Evolutionary conservation across 2,329 filamentous ascomycete genomes (phyloP).

Genomic region (Diaporthe australafricana): DNA sequence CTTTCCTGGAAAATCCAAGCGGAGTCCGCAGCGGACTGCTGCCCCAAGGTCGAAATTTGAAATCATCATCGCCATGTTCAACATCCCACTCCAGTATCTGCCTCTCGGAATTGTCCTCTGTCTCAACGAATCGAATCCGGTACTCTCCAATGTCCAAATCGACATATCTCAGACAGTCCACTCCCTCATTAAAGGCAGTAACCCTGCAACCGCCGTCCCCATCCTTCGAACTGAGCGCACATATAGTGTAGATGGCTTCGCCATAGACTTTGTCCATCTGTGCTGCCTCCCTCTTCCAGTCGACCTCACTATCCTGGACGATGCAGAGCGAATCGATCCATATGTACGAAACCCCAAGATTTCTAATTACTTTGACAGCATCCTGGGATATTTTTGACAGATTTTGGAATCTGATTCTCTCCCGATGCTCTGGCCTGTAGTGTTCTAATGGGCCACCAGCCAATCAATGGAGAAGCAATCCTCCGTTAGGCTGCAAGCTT

Average conservation of each 20-base stretch:
- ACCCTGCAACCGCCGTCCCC: slow-evolving; percentile 17
- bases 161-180: background rate
- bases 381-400: slow-evolving; percentile 38
- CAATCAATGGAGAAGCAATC: no score
- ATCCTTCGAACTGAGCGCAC: slow-evolving; percentile 30
- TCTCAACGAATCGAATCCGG: background rate
- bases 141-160: background rate
- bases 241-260: slow-evolving; percentile 33
- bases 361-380: slow-evolving; percentile 33
- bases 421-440: background rate
- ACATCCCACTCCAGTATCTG: background rate
- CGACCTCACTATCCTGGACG: slow-evolving; percentile 36
- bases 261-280: slow-evolving; percentile 40
- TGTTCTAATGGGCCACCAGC: slow-evolving; percentile 28
- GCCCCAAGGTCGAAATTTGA: background rate
- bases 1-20: slow-evolving; percentile 38
- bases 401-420: slow-evolving; percentile 3
- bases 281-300: slow-evolving; percentile 39
- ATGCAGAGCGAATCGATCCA: slow-evolving; percentile 42
- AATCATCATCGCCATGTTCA: slow-evolving; percentile 5
- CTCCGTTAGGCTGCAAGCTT: no score
- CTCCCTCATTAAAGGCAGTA: background rate
- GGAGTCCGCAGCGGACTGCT: slow-evolving; percentile 22
- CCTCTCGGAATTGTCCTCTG: background rate
- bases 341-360: slow-evolving; percentile 35